Conservation (phyloP, 2,329 filamentous ascomycete genomes). For the Reticulascus tulasneorum region DNA sequence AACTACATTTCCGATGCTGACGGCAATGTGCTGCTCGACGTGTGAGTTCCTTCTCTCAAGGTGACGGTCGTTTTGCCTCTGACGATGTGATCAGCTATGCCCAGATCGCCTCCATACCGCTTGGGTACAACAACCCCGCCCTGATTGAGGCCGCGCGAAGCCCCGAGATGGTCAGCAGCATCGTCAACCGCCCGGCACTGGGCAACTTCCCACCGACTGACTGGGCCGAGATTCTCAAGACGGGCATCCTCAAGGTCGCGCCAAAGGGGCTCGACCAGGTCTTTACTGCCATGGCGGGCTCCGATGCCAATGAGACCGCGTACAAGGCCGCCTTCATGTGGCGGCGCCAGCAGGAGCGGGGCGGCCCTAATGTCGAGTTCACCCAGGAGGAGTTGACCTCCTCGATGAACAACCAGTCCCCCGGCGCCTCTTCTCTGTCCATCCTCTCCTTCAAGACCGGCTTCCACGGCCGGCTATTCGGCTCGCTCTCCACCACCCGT, state of each 20-base stretch:
- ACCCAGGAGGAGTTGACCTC: constrained; percentile 69
- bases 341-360: constrained; percentile 75
- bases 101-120: constrained; percentile 87
- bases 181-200: constrained; percentile 86
- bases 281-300: constrained; percentile 85
- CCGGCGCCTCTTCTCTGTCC: constrained; percentile 71
- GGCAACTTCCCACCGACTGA: constrained; percentile 87
- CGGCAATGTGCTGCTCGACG: constrained; percentile 69
- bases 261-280: constrained; percentile 83
- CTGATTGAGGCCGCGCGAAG: constrained; percentile 67
- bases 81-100: constrained; percentile 57
- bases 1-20: constrained; percentile 78
- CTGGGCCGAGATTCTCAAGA: constrained; percentile 76
- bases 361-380: constrained; percentile 74
- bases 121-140: constrained; percentile 87
- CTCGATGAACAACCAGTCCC: constrained; percentile 75
- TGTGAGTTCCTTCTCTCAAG: constrained; percentile 39
- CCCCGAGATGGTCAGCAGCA: constrained; percentile 71
- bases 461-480: constrained; percentile 90
- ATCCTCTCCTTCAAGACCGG: constrained; percentile 85
- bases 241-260: constrained; percentile 76
- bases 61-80: constrained; percentile 3
- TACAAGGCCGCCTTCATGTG: constrained; percentile 97
- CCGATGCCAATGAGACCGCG: constrained; percentile 89
- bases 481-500: constrained; percentile 80